Conservation (phyloP, 768 basidiomycete species). For the Lentinus tigrinus region DNA sequence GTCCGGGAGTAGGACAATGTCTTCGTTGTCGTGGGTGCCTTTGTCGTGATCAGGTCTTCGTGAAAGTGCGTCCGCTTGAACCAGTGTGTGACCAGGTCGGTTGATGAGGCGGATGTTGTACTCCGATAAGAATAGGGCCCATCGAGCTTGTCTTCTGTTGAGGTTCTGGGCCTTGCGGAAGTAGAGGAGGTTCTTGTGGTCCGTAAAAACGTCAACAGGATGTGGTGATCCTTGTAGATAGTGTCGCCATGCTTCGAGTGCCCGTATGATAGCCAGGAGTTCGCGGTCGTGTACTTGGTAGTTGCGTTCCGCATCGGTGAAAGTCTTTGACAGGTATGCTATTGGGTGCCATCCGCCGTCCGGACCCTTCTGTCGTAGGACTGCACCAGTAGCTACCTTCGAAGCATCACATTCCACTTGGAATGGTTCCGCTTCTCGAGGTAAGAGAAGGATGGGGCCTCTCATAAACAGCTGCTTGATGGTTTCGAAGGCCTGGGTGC, state of each 20-base stretch:
- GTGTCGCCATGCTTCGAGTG: conserved; percentile 24
- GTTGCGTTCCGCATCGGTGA: conserved; percentile 27
- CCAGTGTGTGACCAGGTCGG: not conserved
- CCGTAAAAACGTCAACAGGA: conserved; percentile 22
- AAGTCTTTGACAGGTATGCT: conserved; percentile 9
- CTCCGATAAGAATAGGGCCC: conserved; percentile 18
- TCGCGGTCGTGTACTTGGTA: conserved; percentile 35
- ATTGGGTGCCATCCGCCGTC: conserved; percentile 10
- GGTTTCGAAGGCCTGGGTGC: not conserved
- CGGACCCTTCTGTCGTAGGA: conserved; percentile 25
- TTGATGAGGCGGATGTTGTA: conserved; percentile 16
- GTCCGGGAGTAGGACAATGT: not conserved
- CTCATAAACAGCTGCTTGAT: not conserved
- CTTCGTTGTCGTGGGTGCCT: not conserved
- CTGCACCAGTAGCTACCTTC: conserved; percentile 25
- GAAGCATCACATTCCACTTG: conserved; percentile 20
- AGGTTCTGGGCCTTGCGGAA: conserved; percentile 25
- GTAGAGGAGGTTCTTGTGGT: conserved; percentile 31
- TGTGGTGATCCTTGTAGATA: conserved; percentile 20
- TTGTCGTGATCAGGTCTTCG: not conserved
- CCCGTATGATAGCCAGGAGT: conserved; percentile 33
- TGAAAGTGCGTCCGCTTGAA: not conserved
- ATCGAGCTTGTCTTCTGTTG: conserved; percentile 31
- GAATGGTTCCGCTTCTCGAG: conserved; percentile 11
- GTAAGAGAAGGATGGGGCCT: conserved; percentile 5